Evolutionary conservation across 441 rosid genomes (phyloP).

Genomic region (Pelargonium australe): DNA sequence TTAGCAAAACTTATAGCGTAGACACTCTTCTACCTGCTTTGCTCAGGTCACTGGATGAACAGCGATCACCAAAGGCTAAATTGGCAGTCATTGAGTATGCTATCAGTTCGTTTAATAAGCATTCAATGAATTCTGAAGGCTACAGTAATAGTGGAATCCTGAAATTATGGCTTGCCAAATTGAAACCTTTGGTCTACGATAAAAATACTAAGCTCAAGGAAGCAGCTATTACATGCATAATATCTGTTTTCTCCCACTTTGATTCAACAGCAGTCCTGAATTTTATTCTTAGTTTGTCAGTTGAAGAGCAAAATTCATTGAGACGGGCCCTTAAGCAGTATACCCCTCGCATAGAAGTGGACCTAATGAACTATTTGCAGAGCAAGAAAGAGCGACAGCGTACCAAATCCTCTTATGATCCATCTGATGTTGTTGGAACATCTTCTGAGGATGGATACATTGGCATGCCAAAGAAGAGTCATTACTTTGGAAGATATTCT

Average conservation of each 20-base stretch:
- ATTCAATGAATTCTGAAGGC: constrained; percentile 66
- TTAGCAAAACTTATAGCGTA: constrained; percentile 80
- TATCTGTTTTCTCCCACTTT: constrained; percentile 82
- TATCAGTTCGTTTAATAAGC: constrained; percentile 74
- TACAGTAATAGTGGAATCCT: constrained; percentile 75
- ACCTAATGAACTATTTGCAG: constrained; percentile 85
- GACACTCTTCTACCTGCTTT: constrained; percentile 90
- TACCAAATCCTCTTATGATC: constrained; percentile 67
- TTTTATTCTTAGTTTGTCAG: constrained; percentile 86
- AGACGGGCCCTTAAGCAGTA: constrained; percentile 88
- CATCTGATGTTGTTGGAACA: constrained; percentile 75
- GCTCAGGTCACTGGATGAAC: constrained; percentile 96
- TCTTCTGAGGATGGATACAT: constrained; percentile 87
- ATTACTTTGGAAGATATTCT: constrained; percentile 75
- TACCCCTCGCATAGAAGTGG: constrained; percentile 97
- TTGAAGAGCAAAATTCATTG: constrained; percentile 92
- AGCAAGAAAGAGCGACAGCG: constrained; percentile 90
- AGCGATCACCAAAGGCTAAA: constrained; percentile 97
- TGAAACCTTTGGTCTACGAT: constrained; percentile 74
- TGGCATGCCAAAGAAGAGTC: constrained; percentile 56
- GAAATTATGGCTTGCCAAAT: constrained; percentile 89
- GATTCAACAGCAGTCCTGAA: constrained; percentile 83
- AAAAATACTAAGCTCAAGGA: constrained; percentile 92
- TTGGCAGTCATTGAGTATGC: constrained; percentile 95
- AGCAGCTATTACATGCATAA: constrained; percentile 83